Conservation (phyloP, 257 asterid species). For the Primulina huaijiensis region DNA sequence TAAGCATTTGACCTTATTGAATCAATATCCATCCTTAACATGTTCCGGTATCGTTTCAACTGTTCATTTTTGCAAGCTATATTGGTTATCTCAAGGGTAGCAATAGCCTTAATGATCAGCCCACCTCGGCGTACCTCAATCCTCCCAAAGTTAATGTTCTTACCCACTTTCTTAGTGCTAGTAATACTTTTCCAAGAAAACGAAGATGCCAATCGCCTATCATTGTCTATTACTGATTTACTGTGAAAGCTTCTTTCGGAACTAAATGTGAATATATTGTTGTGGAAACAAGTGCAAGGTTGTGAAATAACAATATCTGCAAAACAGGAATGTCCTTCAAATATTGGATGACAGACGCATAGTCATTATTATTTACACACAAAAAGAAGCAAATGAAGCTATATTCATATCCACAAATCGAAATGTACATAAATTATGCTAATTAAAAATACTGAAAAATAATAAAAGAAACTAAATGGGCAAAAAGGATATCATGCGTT, state of each 20-base stretch:
- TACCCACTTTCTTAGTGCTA: conserved; percentile 33
- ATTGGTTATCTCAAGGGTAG: conserved; percentile 56
- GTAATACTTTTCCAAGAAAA: conserved; percentile 38
- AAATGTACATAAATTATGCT: background rate
- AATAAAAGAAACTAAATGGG: background rate
- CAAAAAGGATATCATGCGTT: background rate
- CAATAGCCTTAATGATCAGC: conserved; percentile 58
- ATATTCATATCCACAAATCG: background rate
- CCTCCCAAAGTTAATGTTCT: conserved; percentile 33
- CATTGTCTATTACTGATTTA: conserved; percentile 41
- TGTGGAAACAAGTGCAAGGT: conserved; percentile 66
- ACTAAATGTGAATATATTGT: conserved; percentile 46
- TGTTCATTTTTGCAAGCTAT: conserved; percentile 32
- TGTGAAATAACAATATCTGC: conserved; percentile 89
- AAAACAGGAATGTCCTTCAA: conserved; percentile 22
- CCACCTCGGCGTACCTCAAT: conserved; percentile 41
- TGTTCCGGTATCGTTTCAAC: conserved; percentile 31
- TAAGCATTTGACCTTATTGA: conserved; percentile 32
- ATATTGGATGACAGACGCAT: background rate
- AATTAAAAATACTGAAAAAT: background rate
- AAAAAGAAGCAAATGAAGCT: background rate
- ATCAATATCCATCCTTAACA: conserved; percentile 39
- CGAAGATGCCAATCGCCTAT: conserved; percentile 38
- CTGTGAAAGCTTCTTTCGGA: conserved; percentile 36
- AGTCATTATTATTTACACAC: background rate